Base-by-base conservation (phyloP, 2,329 filamentous ascomycete species). In the Xylariales sp. region DNA sequence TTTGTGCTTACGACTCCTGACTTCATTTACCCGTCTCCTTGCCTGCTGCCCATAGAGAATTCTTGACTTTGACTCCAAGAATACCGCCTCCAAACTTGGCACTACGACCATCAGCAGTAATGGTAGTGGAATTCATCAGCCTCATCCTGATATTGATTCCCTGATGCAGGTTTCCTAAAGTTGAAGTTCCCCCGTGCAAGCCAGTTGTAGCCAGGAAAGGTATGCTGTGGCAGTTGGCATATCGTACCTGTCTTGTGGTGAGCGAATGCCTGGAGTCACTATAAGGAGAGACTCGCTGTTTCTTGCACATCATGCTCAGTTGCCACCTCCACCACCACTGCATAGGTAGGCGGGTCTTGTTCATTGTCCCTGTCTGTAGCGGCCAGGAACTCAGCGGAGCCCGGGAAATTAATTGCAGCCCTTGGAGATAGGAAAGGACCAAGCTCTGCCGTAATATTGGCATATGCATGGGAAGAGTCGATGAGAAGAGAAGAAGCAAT, bases 171-270 rank as follows among this genome's bases (percentile, higher is more conserved):
- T 56, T 62, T 0, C 68, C 71, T 2, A 78, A 49, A 0, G 70
- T 73, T 29, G 63, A 71, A 33, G 73, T 61, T 3, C 69, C 60
- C 3, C 74, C 76, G 43, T 80, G 76, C 2, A 61, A 66, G 11
- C 72, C 71, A 50, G 73, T 76, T 52, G 63, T 69, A 1, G 73
- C 68, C 3, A 80, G 65, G 46, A 80, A 76, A 0, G 74, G 71
- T 3, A 76, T 43, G 2, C 61, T 50, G 33, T 65, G 56, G 27
- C 61, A 50, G 47, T 70, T 73, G 31, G 75, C 74, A 44, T 62
- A 77, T 54, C 64, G 62, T 31, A 74, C 62, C 69, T 72, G 38
- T 15, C n/a, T n/a, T 8, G 8, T 8, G 24, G 8, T 8, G n/a
- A n/a, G 8, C n/a, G n/a, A 27, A 27, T 27, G 24, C 24, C n/a